Percentiles rank a stretch among this genome's conserved stretches.
Evolutionary conservation across 805 yeast species (phyloP).

Genomic region (Starmerella cellae): DNA sequence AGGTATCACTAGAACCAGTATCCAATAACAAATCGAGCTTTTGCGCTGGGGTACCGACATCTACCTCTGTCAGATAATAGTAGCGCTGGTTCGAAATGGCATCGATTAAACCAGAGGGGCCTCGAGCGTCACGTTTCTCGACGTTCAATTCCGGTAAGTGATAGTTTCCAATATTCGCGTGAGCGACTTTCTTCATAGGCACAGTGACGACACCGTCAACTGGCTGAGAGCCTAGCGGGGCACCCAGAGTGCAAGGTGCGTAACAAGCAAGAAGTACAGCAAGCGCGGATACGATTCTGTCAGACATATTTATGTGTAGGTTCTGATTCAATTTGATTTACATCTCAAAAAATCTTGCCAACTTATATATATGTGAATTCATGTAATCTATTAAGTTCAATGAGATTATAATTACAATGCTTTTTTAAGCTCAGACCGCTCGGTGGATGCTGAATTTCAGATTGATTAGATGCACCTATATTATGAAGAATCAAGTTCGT

Average conservation of each 20-base stretch:
- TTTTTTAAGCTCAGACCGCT: too few species aligned
- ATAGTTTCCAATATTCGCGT: slow-evolving; percentile 11
- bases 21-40: slow-evolving; percentile 48
- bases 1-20: slow-evolving; percentile 65
- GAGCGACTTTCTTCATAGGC: slow-evolving; percentile 9
- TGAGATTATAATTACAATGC: too few species aligned
- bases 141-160: slow-evolving; percentile 7
- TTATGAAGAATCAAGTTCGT: too few species aligned
- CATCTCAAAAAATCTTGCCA: too few species aligned
- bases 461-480: too few species aligned
- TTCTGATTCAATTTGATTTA: too few species aligned
- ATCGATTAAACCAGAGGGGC: slow-evolving; percentile 10
- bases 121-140: slow-evolving; percentile 3
- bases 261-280: slow-evolving; percentile 5
- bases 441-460: too few species aligned
- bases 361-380: too few species aligned
- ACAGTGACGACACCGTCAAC: slow-evolving; percentile 11
- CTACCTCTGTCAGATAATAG: slow-evolving; percentile 27
- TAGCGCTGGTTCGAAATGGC: slow-evolving; percentile 26
- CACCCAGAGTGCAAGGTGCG: slow-evolving; percentile 5
- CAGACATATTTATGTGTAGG: too few species aligned
- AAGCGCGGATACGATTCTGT: slow-evolving; percentile 3
- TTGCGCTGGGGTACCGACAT: slow-evolving; percentile 47
- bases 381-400: too few species aligned
- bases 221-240: background rate